Evolutionary conservation across 805 yeast genomes (phyloP), one percentile per base, ranked within the genome.

Genomic region (Sugiyamaella marilandica): DNA sequence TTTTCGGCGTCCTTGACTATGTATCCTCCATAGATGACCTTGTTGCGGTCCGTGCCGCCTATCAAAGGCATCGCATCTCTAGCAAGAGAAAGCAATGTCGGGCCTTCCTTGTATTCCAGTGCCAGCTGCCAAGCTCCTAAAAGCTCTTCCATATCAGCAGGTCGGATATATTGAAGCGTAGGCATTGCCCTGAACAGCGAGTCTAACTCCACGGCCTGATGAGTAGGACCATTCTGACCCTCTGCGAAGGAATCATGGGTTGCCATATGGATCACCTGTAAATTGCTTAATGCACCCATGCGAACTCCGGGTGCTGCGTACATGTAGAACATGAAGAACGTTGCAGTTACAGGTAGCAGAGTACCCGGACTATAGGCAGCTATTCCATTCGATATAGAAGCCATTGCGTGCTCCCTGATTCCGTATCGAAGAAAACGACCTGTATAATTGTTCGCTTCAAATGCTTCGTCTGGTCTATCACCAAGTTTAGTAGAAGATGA

Each of bases 351-450:
- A 1, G 76, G 75, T 50, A 73, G 65, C 58, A 72, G 66, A 16
- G 72, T 66, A 9, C 72, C 73, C 45, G 60, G 57, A 49, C 59
- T 58, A 55, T 55, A 71, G 71, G 39, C 76, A 65, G 45, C 74
- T 64, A 48, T 71, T 82, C 98, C 98, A 75, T 92, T 92, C 83
- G 91, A 81, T 71, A 91, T 85, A 60, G 97, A 96, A 75, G 96
- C 96, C 97, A 92, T 90, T 71, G 87, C 97, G 75, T 92, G 98
- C 80, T 92, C 98, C 76, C 98, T 85, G 59, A 92, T 95, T 82
- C 98, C 98, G 72, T 85, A 92, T 77, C 97, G 85, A 73, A 69
- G 2, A 55, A 49, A 44, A 2, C 51, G 34, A 13, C 51, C 51
- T 4, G 26, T 16, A 32, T 9, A 26, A 18, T 34, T n/a, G 3